Evolutionary conservation across 768 basidiomycete species (phyloP).

Genomic region (Kwoniella sp.): DNA sequence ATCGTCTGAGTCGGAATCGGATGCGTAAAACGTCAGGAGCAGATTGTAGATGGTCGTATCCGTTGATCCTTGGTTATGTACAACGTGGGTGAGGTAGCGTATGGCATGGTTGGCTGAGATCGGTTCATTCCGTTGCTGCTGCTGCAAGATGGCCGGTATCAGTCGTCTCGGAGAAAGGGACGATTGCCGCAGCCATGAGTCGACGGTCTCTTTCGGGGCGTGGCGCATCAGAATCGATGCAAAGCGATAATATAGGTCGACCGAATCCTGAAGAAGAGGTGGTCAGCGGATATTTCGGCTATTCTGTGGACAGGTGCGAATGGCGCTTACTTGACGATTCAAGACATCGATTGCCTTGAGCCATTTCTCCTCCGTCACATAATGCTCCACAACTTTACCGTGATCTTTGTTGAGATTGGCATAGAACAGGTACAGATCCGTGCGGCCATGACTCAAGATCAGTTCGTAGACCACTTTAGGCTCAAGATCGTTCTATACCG

Average conservation of each 20-base stretch:
- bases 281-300: background rate
- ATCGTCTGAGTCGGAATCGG: constrained; percentile 59
- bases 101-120: constrained; percentile 70
- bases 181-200: constrained; percentile 84
- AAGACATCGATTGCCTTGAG: constrained; percentile 83
- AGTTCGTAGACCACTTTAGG: constrained; percentile 84
- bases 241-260: constrained; percentile 91
- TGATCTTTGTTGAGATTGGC: constrained; percentile 79
- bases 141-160: constrained; percentile 84
- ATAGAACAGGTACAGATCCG: constrained; percentile 87
- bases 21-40: constrained; percentile 78
- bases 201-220: constrained; percentile 84
- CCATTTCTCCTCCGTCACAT: constrained; percentile 92
- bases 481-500: constrained; percentile 77
- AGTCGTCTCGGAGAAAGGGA: constrained; percentile 79
- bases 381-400: constrained; percentile 84
- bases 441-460: constrained; percentile 88
- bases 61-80: constrained; percentile 77
- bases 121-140: constrained; percentile 65
- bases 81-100: constrained; percentile 80
- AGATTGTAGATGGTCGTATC: constrained; percentile 92
- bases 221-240: constrained; percentile 83
- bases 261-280: constrained; percentile 63
- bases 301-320: background rate
- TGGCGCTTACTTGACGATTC: constrained; percentile 73